These are phyloP conservation scores for Mucor ambiguus DNA, from an alignment of 371 early-diverging fungal species.

Conservation along the genomic window DNA sequence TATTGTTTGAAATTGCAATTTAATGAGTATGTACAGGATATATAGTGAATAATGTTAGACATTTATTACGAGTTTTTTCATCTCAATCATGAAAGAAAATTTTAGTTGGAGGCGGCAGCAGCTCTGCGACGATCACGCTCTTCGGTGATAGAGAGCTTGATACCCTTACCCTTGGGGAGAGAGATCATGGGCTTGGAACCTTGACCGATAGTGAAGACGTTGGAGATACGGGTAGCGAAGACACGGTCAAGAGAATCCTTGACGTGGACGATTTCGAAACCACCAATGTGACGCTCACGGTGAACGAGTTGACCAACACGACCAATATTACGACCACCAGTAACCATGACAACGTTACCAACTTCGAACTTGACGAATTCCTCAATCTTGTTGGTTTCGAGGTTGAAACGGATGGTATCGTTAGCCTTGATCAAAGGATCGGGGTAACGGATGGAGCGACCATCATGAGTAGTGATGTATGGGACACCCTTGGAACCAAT, in stretches of 20 bases:
- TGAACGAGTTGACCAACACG: constrained; percentile 98
- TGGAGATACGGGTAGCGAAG: constrained; percentile 91
- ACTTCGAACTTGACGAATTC: constrained; percentile 96
- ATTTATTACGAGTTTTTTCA: constrained; percentile 1
- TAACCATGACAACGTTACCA: constrained; percentile 97
- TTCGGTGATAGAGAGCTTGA: constrained; percentile 97
- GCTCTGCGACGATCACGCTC: constrained; percentile 93
- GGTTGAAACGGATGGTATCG: constrained; percentile 98
- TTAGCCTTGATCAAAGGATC: constrained; percentile 99
- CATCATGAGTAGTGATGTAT: constrained; percentile 98
- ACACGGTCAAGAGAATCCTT: constrained; percentile 88
- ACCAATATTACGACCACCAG: constrained; percentile 99
- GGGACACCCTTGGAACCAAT: constrained; percentile 95
- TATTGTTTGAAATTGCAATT: background rate
- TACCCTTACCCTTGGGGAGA: constrained; percentile 97
- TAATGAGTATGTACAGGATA: constrained; percentile 1
- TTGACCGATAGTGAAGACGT: constrained; percentile 94
- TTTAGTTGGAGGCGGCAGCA: constrained; percentile 32
- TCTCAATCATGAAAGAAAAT: constrained; percentile 1
- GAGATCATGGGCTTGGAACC: constrained; percentile 83
- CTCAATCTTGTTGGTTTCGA: constrained; percentile 92
- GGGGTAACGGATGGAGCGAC: constrained; percentile 99
- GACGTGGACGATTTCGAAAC: constrained; percentile 95
- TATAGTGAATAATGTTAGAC: background rate
- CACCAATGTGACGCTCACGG: constrained; percentile 97